Evolutionary conservation across 306 rosid species (phyloP).

Genomic region (Luffa acutangula): DNA sequence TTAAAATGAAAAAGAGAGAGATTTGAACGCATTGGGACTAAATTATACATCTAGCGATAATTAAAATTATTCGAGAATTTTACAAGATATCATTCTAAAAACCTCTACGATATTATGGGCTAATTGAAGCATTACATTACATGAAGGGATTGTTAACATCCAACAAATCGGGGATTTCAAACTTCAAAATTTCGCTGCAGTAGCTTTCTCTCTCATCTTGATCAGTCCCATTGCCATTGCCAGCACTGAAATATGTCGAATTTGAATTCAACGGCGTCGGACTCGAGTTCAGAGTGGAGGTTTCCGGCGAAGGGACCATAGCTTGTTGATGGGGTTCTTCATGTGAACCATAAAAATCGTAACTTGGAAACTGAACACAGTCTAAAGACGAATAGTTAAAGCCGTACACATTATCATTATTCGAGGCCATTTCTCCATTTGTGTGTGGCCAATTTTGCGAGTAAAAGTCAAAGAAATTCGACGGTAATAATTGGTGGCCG

Average conservation of each 20-base stretch:
- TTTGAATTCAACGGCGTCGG: not conserved
- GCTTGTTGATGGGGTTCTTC: not conserved
- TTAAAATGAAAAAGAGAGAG: not conserved
- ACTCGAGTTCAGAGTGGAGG: not conserved
- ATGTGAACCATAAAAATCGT: not conserved
- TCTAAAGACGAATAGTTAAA: not conserved
- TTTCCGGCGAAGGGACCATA: not conserved
- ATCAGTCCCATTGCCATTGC: conserved; percentile 1
- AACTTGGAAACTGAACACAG: not conserved
- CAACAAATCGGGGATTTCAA: not conserved
- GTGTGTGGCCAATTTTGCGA: conserved; percentile 22
- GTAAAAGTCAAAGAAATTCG: conserved; percentile 22
- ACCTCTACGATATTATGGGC: not conserved
- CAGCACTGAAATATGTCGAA: not conserved
- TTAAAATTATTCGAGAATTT: not conserved
- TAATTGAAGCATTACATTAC: not conserved
- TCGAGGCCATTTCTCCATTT: not conserved
- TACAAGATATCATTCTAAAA: not conserved
- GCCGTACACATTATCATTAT: not conserved
- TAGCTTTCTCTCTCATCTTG: conserved; percentile 6
- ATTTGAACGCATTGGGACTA: not conserved
- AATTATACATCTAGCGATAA: not conserved
- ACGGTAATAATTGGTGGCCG: conserved; percentile 11
- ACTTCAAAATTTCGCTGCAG: not conserved
- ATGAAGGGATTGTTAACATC: conserved; percentile 1